Conservation (phyloP, 2,329 filamentous ascomycete species). For the Penicillium glabrum region DNA sequence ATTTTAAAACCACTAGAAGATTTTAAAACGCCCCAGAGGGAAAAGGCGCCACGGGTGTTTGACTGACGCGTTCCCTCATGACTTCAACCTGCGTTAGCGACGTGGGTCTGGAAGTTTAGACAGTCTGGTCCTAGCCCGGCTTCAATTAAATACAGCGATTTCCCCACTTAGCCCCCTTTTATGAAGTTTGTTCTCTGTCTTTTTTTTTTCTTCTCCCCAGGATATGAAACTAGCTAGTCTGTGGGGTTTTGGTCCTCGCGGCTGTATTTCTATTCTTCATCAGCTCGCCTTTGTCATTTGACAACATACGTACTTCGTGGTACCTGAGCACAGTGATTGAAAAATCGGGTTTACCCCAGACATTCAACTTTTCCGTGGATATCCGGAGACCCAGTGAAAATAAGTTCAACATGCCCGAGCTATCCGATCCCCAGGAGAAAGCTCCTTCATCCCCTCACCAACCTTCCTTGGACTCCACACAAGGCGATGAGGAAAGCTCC, state of each 20-base stretch:
- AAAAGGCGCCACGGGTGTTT: neutral
- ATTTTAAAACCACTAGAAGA: neutral
- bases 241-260: slow-evolving; percentile 9
- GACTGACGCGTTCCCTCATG: slow-evolving; percentile 15
- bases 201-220: neutral
- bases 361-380: neutral
- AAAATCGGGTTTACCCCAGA: neutral
- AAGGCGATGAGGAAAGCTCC: neutral
- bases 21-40: neutral
- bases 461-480: slow-evolving; percentile 2
- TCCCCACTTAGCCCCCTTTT: neutral
- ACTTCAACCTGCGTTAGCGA: slow-evolving; percentile 20
- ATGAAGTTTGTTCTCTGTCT: neutral
- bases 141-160: neutral
- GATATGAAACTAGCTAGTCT: slow-evolving; percentile 11
- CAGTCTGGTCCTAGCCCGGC: neutral
- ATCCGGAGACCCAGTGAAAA: neutral
- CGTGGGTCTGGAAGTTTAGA: slow-evolving; percentile 16
- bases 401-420: neutral
- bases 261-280: neutral
- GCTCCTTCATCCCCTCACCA: slow-evolving; percentile 1
- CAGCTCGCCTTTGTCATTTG: neutral
- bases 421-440: slow-evolving; percentile 16
- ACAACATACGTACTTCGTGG: neutral
- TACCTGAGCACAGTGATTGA: neutral